Base-by-base conservation (phyloP, 2,329 filamentous ascomycete species). In the Stagonosporopsis cucurbitacearum region DNA sequence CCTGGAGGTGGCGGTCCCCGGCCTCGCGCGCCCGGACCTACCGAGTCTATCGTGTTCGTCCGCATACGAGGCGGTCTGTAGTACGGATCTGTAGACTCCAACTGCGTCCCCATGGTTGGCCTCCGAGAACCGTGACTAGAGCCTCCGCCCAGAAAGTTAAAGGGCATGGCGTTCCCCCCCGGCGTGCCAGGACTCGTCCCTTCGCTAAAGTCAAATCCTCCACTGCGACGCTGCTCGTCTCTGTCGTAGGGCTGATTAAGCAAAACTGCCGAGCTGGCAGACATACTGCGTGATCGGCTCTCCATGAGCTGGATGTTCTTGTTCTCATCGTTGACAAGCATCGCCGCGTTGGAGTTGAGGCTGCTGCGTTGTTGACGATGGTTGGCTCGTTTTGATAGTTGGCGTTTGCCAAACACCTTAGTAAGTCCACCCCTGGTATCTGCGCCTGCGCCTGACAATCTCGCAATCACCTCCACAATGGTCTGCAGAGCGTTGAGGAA, bases 401-500 rank as follows among this genome's bases (percentile, higher is more conserved):
- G 92, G 42, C 93, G 89, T 84, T 93, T 92, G 46, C 93, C 93
- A 71, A 97, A 96, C 58, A 85, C 84, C 78, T 93, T 96, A 64
- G 88, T 88, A 50, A 99, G 81, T 8, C 92, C 94, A 69, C 95
- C 94, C 72, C 91, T 82, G 46, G 78, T 72, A 64, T 94, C 89
- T 20, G 88, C 89, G 44, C 92, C 95, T 28, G 90, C 93, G 33
- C 94, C 94, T 23, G 90, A 84, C 68, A 95, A 81, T 49, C 94
- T 86, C 23, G 93, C 92, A 45, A 88, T 81, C 8, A 99, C 92
- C 75, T 99, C 95, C 36, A 97, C 84, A 37, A 96, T 83, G 0
- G 94, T 97, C 72, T 96, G 92, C 6, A 96, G 74, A 1, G 95
- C 90, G 71, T 96, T 96, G 36, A 99, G 80, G 73, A 97, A 91